Conservation (phyloP, 208 protist species). For the Trypanosoma conorhini region DNA sequence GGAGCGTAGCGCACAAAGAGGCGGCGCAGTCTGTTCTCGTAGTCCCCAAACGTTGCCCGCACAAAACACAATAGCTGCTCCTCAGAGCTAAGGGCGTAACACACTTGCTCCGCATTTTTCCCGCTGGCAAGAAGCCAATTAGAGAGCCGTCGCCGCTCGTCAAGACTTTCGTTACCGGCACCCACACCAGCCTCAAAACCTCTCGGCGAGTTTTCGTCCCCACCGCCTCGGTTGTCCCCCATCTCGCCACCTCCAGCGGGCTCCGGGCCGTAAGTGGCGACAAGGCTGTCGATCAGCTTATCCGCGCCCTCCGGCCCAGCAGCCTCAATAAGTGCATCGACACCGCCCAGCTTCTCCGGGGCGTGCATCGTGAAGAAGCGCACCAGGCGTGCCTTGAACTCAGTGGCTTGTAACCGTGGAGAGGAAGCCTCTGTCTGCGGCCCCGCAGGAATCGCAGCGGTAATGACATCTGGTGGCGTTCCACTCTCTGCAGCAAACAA, state of each 20-base stretch:
- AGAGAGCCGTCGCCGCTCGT: not conserved
- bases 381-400: not conserved
- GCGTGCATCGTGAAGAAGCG: conserved; percentile 20
- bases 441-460: not conserved
- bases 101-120: conserved; percentile 1
- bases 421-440: not conserved
- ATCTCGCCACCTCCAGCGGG: not conserved
- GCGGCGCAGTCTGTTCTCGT: conserved; percentile 12
- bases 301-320: not conserved
- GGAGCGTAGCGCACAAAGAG: conserved; percentile 28
- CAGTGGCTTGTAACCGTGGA: not conserved
- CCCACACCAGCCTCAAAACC: not conserved
- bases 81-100: conserved; percentile 7
- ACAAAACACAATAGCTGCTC: conserved; percentile 19
- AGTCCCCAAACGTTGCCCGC: conserved; percentile 16
- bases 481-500: not conserved
- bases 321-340: conserved; percentile 17
- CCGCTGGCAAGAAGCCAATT: not conserved
- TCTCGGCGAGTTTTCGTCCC: not conserved
- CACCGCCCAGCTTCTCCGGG: conserved; percentile 24
- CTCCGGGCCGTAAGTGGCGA: conserved; percentile 23
- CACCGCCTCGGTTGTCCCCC: not conserved
- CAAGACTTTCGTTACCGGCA: not conserved
- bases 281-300: conserved; percentile 9
- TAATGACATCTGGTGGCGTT: not conserved